Evolutionary conservation across 768 basidiomycete genomes (phyloP).

Genomic region (Hericium alpestre): DNA sequence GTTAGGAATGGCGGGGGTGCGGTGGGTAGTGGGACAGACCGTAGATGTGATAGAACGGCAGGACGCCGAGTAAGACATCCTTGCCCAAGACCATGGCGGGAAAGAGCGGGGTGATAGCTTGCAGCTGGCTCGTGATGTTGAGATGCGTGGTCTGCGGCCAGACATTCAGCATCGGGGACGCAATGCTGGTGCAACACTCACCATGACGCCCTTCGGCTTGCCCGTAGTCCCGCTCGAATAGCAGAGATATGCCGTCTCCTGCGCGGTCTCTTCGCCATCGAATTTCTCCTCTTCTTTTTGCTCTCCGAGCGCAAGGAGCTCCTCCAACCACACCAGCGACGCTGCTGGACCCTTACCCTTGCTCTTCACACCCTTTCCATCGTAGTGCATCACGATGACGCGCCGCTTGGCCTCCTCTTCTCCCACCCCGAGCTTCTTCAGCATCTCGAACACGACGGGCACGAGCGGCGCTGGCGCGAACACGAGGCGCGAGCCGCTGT

Average conservation of each 20-base stretch:
- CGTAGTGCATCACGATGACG: slow-evolving; percentile 41
- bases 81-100: slow-evolving; percentile 25
- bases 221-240: slow-evolving; percentile 68
- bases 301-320: slow-evolving; percentile 40
- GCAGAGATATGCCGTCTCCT: slow-evolving; percentile 57
- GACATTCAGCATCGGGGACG: background rate
- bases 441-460: slow-evolving; percentile 42
- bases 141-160: slow-evolving; percentile 46
- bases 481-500: slow-evolving; percentile 54
- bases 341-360: slow-evolving; percentile 12
- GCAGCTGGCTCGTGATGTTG: slow-evolving; percentile 53
- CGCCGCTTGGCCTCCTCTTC: slow-evolving; percentile 38
- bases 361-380: slow-evolving; percentile 5
- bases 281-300: slow-evolving; percentile 46
- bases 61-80: slow-evolving; percentile 50
- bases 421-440: slow-evolving; percentile 38
- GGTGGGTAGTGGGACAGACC: slow-evolving; percentile 22
- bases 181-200: slow-evolving; percentile 2
- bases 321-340: slow-evolving; percentile 30
- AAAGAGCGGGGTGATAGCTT: slow-evolving; percentile 38
- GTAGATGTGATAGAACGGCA: slow-evolving; percentile 52
- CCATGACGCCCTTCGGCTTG: slow-evolving; percentile 60
- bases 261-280: slow-evolving; percentile 31
- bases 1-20: slow-evolving; percentile 15
- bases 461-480: slow-evolving; percentile 58